Evolutionary conservation across 225 moss, liverwort and hornwort genomes (phyloP), one percentile per base, ranked within the genome.

Genomic region (Polytrichum formosum): DNA sequence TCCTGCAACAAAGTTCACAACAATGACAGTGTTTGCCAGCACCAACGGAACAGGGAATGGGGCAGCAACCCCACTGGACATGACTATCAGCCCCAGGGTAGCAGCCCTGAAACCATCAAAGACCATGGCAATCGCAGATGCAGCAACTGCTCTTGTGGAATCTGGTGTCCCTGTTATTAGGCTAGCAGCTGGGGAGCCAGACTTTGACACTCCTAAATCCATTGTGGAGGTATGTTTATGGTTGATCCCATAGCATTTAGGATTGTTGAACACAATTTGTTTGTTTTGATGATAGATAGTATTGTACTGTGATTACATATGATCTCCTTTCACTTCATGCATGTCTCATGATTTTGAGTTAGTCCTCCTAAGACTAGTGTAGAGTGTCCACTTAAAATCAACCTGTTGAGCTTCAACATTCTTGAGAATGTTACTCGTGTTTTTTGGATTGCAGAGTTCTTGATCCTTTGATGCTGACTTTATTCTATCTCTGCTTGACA

Each of bases 111-210:
- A 99, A 80, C 91, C 94, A 59, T 99, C 98, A 27, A 99, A 99
- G 71, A 99, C 98, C 29, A 99, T 99, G 98, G 91, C 75, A 53
- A 91, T 94, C 55, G 87, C 91, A 69, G 98, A 99, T 80, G 89
- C 90, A 68, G 98, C 98, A 61, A 91, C 92, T 55, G 92, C 88
- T 65, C 81, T 99, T 90, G 83, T 81, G 63, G 91, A 99, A 46
- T 75, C 94, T 74, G 98, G 98, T 72, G 91, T 99, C 67, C 94
- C 94, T 78, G 90, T 99, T 63, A 90, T 99, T 74, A 88, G 92
- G 88, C 81, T 99, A 35, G 98, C 98, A 64, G 98, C 98, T 66
- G 94, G 98, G 77, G 98, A 99, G 84, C 98, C 98, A 21, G 94
- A 99, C 72, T 99, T 99, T 65, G 90, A 92, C 70, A 99, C 94